Percentiles rank a stretch among this genome's conserved stretches.
These are phyloP conservation scores for Verruconis gallopava DNA, from an alignment of 2,329 filamentous ascomycete genomes.

Conservation along the genomic window DNA sequence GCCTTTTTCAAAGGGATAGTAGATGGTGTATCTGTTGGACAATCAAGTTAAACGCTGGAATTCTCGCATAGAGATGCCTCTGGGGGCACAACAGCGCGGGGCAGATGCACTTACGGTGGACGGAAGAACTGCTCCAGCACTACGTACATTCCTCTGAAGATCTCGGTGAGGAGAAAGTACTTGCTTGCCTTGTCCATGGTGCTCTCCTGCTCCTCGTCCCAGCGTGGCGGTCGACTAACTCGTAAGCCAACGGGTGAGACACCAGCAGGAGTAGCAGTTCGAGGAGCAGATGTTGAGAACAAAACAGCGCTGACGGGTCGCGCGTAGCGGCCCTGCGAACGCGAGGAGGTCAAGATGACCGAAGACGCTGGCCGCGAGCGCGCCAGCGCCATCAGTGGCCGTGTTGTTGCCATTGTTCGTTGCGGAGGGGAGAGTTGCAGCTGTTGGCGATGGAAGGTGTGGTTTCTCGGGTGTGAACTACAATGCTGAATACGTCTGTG, in stretches of 20 bases:
- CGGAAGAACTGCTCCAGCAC: constrained; percentile 96
- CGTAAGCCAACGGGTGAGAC: constrained; percentile 69
- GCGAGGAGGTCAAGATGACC: background rate
- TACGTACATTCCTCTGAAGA: constrained; percentile 96
- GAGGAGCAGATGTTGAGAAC: constrained; percentile 52
- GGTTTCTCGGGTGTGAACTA: no score
- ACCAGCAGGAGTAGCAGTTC: constrained; percentile 54
- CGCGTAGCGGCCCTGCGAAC: background rate
- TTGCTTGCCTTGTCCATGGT: constrained; percentile 74
- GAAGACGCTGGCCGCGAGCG: constrained; percentile 18
- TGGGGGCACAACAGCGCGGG: constrained; percentile 2
- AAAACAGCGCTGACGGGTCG: constrained; percentile 17
- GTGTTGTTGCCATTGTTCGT: constrained; percentile 32
- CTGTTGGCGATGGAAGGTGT: no score
- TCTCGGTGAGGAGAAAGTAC: constrained; percentile 92
- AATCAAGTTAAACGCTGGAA: background rate
- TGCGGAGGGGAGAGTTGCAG: constrained; percentile 14
- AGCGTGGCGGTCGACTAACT: constrained; percentile 56
- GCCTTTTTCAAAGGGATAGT: constrained; percentile 97
- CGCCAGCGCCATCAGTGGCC: constrained; percentile 35
- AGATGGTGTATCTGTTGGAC: constrained; percentile 74
- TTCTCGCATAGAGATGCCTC: constrained; percentile 1
- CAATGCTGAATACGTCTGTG: constrained; percentile 15
- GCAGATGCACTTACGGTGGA: constrained; percentile 62
- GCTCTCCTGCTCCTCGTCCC: constrained; percentile 67